Base-by-base conservation (phyloP, 2,329 filamentous ascomycete genomes). In the Nigrograna mackinnonii region DNA sequence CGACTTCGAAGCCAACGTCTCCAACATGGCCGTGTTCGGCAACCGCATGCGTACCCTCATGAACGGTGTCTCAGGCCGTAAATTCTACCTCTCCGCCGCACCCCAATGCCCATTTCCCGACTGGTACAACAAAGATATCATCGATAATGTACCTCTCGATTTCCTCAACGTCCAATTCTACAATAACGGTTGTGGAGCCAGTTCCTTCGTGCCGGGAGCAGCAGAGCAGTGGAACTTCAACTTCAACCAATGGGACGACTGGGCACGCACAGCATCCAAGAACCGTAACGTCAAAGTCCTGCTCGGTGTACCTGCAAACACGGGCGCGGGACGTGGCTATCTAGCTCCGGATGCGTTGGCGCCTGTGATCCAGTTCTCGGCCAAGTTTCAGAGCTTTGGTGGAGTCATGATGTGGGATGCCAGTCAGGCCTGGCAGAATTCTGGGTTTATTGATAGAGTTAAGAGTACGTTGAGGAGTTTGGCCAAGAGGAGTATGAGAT, bases 401-500 rank as follows among this genome's bases (percentile, higher is more conserved):
- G 49, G 47, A 13, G 38, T 42, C 12, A 53, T 51, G 47, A 17
- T 55, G 9, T 55, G 47, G 47, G 52, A 55, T 47, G 48, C 48
- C 2, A 56, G 50, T 22, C 50, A 52, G 24, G 43, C 50, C 3
- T 55, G 39, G 37, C 6, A 6, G 13, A 53, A 55, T 28, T 20
- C 17, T 4, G 35, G 22, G 4, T 96, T 96, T 89, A 96, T 96
- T 75, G 91, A 91, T 70, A 91, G 96, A 74, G 89, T 96, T 87
- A 96, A 96, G 66, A 96, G 91, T 89, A 96, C 96, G 89, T 96
- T 96, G 58, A 64, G 66, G 73, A 77, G 60, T 52, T 16, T 34
- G 12, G 11, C 11, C 12, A 34, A 34, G 31, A 13, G 31, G 16
- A 12, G 16, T 12, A 12, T 34, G 31, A 34, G 31, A 18, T 34